Evolutionary conservation across 2,329 filamentous ascomycete genomes (phyloP), one percentile per base, ranked within the genome.

Genomic region (Neophaeococcomyces aloes): DNA sequence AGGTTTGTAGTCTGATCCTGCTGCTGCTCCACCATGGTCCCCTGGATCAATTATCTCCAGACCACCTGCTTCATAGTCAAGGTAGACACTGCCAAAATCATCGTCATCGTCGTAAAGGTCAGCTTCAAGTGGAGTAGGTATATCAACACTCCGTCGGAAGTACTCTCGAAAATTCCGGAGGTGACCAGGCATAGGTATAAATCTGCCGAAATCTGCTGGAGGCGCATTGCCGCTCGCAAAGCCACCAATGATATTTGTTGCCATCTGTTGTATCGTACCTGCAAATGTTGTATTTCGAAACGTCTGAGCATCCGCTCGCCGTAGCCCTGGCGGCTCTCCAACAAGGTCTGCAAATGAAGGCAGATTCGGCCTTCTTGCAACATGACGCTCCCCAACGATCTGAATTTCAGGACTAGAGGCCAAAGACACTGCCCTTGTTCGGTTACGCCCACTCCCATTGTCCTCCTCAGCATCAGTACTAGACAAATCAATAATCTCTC

Each of bases 1-100:
- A 0, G 80, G 70, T 33, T 81, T 74, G 59, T 89, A 71, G 0
- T 61, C 42, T 25, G 51, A 46, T 54, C 47, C 55, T 13, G 53
- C 49, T 7, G 53, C 53, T 15, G 51, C 10, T 48, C 41, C 14
- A 17, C 30, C 30, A 29, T 53, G 49, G 18, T 41, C 47, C 31
- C 44, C 44, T 14, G 48, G 47, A 15, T 48, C 40, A 27, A 51
- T 53, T 2, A 56, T 52, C 14, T 68, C 60, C 48, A 75, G 71
- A 0, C 59, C 71, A 8, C 65, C 59, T 4, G 55, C 44, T 1
- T 57, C 59, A 53, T 70, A 74, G 33, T 70, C 58, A 40, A 62
- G 37, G 3, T 53, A 45, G 29, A 60, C 45, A 19, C 37, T 31
- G 41, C 37, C 41, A 17, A 37, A 33, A 46, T 44, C 45, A 8